phyloP scores from a whole-genome alignment of 73 alveolate genomes.

The Tetrahymena thermophila region DNA sequence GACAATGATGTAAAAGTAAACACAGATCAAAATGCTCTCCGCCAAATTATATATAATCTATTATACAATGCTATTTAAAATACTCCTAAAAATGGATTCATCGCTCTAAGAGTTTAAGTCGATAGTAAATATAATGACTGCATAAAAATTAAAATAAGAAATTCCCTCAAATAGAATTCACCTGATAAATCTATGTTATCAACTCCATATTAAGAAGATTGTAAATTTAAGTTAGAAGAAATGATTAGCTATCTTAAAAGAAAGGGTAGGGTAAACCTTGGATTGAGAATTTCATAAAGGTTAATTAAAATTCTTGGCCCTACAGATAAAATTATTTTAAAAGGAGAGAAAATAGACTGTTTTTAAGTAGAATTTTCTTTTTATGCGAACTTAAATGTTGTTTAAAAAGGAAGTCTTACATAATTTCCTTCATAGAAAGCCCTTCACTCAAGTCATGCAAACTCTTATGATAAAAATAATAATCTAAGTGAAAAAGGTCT shows the following conservation, averaged over 20 bases:
- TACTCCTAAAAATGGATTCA: not conserved
- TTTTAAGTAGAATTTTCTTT: not conserved
- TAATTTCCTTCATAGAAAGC: not conserved
- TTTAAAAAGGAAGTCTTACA: not conserved
- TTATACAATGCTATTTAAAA: not conserved
- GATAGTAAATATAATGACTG: not conserved
- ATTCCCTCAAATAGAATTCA: not conserved
- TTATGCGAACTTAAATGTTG: not conserved
- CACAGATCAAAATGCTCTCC: not conserved
- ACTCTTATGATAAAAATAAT: not conserved
- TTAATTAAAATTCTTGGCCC: not conserved
- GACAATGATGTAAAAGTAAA: not conserved
- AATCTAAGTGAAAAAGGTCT: not conserved
- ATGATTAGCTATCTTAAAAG: not conserved
- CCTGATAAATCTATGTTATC: not conserved
- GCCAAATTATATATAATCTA: not conserved
- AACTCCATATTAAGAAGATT: not conserved
- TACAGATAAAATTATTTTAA: not conserved
- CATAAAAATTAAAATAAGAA: not conserved
- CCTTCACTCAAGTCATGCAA: not conserved
- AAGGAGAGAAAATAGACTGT: not conserved
- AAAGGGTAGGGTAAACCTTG: not conserved
- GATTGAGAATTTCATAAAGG: not conserved
- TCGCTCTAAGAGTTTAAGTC: not conserved
- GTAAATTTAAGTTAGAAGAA: not conserved